Evolutionary conservation across 2,329 filamentous ascomycete species (phyloP).

Genomic region (Dryadomyces sulphureus): DNA sequence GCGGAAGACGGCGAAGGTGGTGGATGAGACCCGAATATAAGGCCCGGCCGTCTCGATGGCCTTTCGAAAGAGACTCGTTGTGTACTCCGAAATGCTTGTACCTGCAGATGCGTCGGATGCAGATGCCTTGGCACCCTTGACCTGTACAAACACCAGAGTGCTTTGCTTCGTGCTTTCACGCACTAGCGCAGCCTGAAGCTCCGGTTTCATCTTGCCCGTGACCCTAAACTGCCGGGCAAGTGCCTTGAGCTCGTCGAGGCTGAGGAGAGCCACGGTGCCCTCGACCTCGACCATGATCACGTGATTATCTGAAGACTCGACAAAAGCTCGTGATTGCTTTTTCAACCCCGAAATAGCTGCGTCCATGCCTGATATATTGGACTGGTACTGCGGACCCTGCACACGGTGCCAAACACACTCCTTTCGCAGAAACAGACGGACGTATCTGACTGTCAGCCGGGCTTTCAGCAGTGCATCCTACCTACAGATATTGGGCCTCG

Average conservation of each 20-base stretch:
- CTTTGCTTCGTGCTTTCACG: slow-evolving; percentile 59
- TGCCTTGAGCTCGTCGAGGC: slow-evolving; percentile 74
- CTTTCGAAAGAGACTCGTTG: slow-evolving; percentile 1
- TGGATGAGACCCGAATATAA: slow-evolving; percentile 65
- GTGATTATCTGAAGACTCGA: slow-evolving; percentile 57
- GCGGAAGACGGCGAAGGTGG: slow-evolving; percentile 70
- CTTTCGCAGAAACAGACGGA: slow-evolving; percentile 84
- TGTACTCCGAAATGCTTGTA: slow-evolving; percentile 34
- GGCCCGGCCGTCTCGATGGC: slow-evolving; percentile 66
- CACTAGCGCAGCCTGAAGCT: slow-evolving; percentile 61
- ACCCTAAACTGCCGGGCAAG: slow-evolving; percentile 79
- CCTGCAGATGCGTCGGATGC: no score
- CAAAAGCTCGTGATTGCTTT: slow-evolving; percentile 51
- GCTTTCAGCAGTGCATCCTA: no score
- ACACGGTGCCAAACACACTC: slow-evolving; percentile 83
- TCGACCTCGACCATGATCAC: slow-evolving; percentile 70
- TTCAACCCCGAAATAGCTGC: slow-evolving; percentile 53
- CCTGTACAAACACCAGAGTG: slow-evolving; percentile 33
- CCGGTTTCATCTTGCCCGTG: slow-evolving; percentile 75
- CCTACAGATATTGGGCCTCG: slow-evolving; percentile 75
- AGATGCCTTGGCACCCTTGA: not conserved
- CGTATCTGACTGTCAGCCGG: slow-evolving; percentile 18
- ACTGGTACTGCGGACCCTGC: slow-evolving; percentile 61
- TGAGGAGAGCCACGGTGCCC: slow-evolving; percentile 67
- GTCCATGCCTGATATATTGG: slow-evolving; percentile 64